phyloP scores from a whole-genome alignment of 2,329 filamentous ascomycete species.

The Trichoderma polysporum region DNA sequence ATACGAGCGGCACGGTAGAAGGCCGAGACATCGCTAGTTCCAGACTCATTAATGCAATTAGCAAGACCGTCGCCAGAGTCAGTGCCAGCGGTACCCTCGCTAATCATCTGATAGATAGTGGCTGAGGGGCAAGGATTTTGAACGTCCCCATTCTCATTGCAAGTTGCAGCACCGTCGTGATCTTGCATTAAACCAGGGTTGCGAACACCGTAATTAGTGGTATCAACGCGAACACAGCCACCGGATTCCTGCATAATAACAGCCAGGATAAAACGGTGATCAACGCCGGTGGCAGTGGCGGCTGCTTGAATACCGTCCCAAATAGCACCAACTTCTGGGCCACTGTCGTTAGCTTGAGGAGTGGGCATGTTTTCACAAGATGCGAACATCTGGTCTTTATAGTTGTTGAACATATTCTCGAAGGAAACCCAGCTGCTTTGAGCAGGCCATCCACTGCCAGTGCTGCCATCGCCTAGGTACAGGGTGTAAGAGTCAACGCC shows the following conservation, averaged over 20 bases:
- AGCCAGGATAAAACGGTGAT: slow-evolving; percentile 44
- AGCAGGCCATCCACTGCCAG: slow-evolving; percentile 18
- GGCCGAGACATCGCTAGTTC: slow-evolving; percentile 15
- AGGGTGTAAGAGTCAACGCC: slow-evolving; percentile 33
- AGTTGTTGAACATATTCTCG: slow-evolving; percentile 28
- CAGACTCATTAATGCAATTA: slow-evolving; percentile 20
- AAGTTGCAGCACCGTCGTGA: slow-evolving; percentile 39
- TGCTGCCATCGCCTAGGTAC: slow-evolving; percentile 19
- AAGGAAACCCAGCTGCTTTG: slow-evolving; percentile 19
- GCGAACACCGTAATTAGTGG: slow-evolving; percentile 41
- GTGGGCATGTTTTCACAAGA: slow-evolving; percentile 19
- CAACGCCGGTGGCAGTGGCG: slow-evolving; percentile 32
- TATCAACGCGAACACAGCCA: slow-evolving; percentile 44
- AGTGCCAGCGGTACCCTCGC: slow-evolving; percentile 46
- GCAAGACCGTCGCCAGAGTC: slow-evolving; percentile 42
- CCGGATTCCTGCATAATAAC: slow-evolving; percentile 46
- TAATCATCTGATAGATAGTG: slow-evolving; percentile 34
- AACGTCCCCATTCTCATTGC: slow-evolving; percentile 30
- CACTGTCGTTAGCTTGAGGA: slow-evolving; percentile 19
- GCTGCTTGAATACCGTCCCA: slow-evolving; percentile 34
- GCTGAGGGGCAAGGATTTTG: slow-evolving; percentile 32
- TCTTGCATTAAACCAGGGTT: slow-evolving; percentile 46
- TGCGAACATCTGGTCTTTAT: slow-evolving; percentile 22
- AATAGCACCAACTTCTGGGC: slow-evolving; percentile 20
- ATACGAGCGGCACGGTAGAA: slow-evolving; percentile 26